Base-by-base conservation (phyloP, 768 basidiomycete species). In the Leucocoprinus birnbaumii region DNA sequence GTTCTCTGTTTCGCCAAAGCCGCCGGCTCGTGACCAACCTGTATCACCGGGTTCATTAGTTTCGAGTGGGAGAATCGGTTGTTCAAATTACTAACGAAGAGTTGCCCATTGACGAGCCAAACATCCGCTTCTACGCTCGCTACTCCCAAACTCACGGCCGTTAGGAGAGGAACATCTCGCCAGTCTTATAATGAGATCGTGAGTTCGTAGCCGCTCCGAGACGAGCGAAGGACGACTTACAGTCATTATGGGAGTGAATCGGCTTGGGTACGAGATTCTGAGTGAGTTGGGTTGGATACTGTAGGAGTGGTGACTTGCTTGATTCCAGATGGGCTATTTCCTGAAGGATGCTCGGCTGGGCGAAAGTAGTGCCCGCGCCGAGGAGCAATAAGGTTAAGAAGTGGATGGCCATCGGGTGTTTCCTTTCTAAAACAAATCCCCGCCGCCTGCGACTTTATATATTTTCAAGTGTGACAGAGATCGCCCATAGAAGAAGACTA, bases 161-260 rank as follows among this genome's bases (percentile, higher is more conserved):
- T 72, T 9, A 80, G 64, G 19, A 80, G 65, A 3, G 80, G 78
- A 7, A 79, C 78, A 57, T 80, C 75, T 18, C 79, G 70, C 78
- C 79, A 80, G 62, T 83, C 79, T 80, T 46, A 7, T n/a, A n/a
- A n/a, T 24, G 14, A 42, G 10, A 19, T 4, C 22, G 26, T 48
- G 2, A 38, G 8, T 31, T 21, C 7, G n/a, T 31, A 35, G 11
- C 31, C 2, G 7, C 37, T 38, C 1, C 16, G 34, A 6, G 16
- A 34, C 10, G 14, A 42, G 16, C 13, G 18, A 43, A 2, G 54
- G 19, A 18, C 61, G 38, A 16, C 71, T 58, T 56, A 80, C 80
- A 81, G 54, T 81, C 79, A 58, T 82, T 82, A 60, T 82, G 79
- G 0, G 80, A 80, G 61, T 81, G 79, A n/a, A 81, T 78, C 4